phyloP scores from a whole-genome alignment of 495 filamentous ascomycete genomes.

The Trichocladium antarcticum region DNA sequence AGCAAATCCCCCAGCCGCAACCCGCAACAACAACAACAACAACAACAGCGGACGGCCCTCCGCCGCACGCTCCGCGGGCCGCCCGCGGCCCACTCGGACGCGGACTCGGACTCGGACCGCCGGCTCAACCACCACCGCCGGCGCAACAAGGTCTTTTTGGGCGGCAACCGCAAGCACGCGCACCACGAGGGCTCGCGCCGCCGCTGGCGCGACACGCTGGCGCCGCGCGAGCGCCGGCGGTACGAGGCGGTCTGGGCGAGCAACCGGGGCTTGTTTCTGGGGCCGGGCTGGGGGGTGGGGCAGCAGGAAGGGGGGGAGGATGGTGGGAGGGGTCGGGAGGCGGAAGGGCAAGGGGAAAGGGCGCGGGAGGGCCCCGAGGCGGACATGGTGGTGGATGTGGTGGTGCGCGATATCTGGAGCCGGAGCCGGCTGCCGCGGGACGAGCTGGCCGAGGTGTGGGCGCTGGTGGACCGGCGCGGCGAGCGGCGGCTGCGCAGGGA shows the following conservation, averaged over 20 bases:
- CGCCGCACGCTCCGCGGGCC: constrained; percentile 64
- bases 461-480: constrained; percentile 59
- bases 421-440: constrained; percentile 58
- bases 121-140: constrained; percentile 30
- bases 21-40: constrained; percentile 30
- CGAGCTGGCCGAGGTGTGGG: constrained; percentile 71
- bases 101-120: constrained; percentile 35
- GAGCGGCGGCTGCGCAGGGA: constrained; percentile 54
- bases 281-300: constrained; percentile 9
- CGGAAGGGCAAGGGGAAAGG: neutral
- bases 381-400: constrained; percentile 61
- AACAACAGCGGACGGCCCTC: too few species aligned
- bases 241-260: constrained; percentile 97
- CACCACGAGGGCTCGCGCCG: constrained; percentile 80
- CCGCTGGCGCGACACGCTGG: constrained; percentile 71
- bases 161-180: constrained; percentile 50
- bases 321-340: neutral
- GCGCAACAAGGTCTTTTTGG: constrained; percentile 24
- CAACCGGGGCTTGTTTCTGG: constrained; percentile 56
- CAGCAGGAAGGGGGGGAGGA: neutral
- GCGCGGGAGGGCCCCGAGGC: constrained; percentile 17
- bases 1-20: constrained; percentile 39
- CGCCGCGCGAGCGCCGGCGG: constrained; percentile 67
- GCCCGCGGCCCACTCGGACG: constrained; percentile 40
- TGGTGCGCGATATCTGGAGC: constrained; percentile 78